Evolutionary conservation across 176 grass and related monocot species (phyloP), one percentile per base, ranked within the genome.

Genomic region (Oryza glaberrima): DNA sequence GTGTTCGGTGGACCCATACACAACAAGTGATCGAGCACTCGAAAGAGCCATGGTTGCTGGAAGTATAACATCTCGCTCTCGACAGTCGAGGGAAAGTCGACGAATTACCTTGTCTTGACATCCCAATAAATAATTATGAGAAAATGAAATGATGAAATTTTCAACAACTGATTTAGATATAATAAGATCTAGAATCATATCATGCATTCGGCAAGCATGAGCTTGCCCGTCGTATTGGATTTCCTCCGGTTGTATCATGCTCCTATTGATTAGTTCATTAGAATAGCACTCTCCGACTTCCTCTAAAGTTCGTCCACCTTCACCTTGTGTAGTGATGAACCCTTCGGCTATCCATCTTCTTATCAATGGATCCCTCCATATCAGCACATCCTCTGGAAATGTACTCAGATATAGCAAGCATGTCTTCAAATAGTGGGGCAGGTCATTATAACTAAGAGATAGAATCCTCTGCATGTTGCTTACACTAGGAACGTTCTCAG

Each of bases 291-390:
- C 26, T 28, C 26, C 20, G 20, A 61, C 76, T 56, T 64, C 76
- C 16, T 79, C 76, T 63, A 65, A 16, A 38, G 38, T 63, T 35
- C 38, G 35, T 23, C 76, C 76, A 79, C 49, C 12, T 65, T 60
- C 38, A 41, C 38, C 38, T 41, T 4, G 3, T 6, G 38, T 6
- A 3, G 38, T 41, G 38, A 41, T 6, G 38, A 41, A 41, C 6
- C 38, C 38, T 36, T 65, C 16, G 15, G 34, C 76, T 28, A 79
- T 79, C 76, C 76, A 79, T 79, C 48, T 79, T 38, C 76, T 79
- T 64, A 63, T 14, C 25, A 79, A 65, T 11, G 17, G 15, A 63
- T 79, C 63, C 47, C 48, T 79, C 17, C 20, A 2, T 64, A 79
- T 79, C 32, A 19, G 17, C 16, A 36, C 35, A 79, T 79, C 76